Evolutionary conservation across 352 stramenopile species (phyloP).

Genomic region (Globisporangium rhizosaccharum): DNA sequence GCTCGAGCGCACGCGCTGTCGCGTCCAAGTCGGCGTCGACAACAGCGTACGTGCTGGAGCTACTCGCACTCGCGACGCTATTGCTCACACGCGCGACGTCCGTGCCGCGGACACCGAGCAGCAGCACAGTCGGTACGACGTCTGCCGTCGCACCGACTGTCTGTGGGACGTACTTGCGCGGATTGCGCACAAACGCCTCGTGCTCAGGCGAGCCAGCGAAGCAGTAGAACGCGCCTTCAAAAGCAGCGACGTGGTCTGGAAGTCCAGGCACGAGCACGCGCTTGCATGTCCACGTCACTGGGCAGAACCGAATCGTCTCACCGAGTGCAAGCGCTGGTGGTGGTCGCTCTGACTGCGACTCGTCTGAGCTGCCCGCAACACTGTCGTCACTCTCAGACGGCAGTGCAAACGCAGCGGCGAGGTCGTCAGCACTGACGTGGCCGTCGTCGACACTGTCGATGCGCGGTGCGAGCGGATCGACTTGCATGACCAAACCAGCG

Average conservation of each 20-base stretch:
- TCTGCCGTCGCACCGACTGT: conserved; percentile 17
- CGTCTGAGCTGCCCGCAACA: neutral
- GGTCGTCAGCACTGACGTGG: conserved; percentile 20
- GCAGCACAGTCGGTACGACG: conserved; percentile 35
- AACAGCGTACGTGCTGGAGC: conserved; percentile 6
- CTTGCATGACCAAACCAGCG: conserved; percentile 21
- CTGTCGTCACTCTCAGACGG: conserved; percentile 12
- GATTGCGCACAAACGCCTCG: conserved; percentile 46
- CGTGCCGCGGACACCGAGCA: conserved; percentile 47
- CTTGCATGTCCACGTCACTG: conserved; percentile 48
- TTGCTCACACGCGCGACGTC: conserved; percentile 5
- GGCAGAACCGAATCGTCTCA: conserved; percentile 53
- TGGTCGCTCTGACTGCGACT: neutral
- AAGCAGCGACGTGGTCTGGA: conserved; percentile 29
- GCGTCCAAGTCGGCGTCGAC: conserved; percentile 14
- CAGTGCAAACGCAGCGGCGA: conserved; percentile 23
- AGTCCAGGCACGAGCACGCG: conserved; percentile 36
- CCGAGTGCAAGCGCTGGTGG: conserved; percentile 18
- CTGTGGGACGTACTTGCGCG: conserved; percentile 32
- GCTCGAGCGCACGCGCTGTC: conserved; percentile 2
- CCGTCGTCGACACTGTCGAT: conserved; percentile 42
- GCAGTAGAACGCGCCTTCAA: conserved; percentile 43
- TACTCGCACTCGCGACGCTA: conserved; percentile 3
- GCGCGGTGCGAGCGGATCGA: conserved; percentile 38
- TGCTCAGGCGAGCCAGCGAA: conserved; percentile 42